Evolutionary conservation across 2,329 filamentous ascomycete genomes (phyloP).

Genomic region (Laburnicola sp.): DNA sequence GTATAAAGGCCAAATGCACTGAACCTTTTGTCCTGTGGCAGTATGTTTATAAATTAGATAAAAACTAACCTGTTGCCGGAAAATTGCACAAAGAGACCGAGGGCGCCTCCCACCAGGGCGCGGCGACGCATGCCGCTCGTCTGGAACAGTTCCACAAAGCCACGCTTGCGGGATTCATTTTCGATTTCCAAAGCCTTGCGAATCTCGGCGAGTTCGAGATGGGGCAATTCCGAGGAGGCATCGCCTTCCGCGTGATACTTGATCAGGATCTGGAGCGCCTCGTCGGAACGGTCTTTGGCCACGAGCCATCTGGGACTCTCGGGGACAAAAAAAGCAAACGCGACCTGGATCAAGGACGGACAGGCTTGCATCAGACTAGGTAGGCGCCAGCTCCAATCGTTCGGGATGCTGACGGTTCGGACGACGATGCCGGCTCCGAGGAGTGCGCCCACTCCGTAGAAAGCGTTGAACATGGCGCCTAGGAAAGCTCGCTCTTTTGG

Average conservation of each 20-base stretch:
- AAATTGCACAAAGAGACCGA: constrained; percentile 69
- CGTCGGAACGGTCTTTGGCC: constrained; percentile 63
- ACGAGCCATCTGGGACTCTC: constrained; percentile 69
- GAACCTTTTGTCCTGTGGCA: too few relatives aligned
- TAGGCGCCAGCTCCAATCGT: constrained; percentile 68
- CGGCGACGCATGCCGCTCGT: constrained; percentile 57
- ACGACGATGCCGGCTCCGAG: constrained; percentile 65
- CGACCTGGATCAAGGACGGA: constrained; percentile 65
- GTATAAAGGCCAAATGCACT: too few relatives aligned
- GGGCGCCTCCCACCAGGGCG: constrained; percentile 62
- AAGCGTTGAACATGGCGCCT: constrained; percentile 69
- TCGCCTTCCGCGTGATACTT: constrained; percentile 67
- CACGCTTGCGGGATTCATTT: constrained; percentile 52
- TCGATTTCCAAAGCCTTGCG: constrained; percentile 64
- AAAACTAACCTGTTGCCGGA: constrained; percentile 66
- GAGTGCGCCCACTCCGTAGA: constrained; percentile 64
- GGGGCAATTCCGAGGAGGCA: constrained; percentile 57
- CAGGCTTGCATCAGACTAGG: constrained; percentile 67
- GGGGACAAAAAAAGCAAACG: constrained; percentile 64
- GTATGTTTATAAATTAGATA: too few relatives aligned
- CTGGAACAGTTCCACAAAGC: constrained; percentile 62
- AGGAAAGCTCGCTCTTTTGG: constrained; percentile 68
- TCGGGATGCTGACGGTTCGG: constrained; percentile 61
- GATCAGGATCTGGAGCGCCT: constrained; percentile 64
- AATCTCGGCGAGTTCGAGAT: constrained; percentile 69